Evolutionary conservation across 495 filamentous ascomycete species (phyloP), one percentile per base, ranked within the genome.

Genomic region (Penicillium riverlandense): DNA sequence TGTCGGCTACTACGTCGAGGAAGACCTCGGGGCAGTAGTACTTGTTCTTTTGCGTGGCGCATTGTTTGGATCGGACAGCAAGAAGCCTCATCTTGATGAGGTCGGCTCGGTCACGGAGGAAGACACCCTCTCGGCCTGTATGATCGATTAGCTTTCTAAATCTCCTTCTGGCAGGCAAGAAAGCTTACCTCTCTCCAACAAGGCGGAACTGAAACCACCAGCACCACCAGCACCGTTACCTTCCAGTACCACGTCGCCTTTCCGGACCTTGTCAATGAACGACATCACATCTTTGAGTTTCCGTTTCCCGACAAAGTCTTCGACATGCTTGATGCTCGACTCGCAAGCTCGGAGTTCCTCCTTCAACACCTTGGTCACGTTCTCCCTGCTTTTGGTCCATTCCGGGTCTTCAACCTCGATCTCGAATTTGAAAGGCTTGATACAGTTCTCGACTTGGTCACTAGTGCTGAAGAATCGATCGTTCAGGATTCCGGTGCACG

Each of bases 401-500:
- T 97, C 94, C 6, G 79, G 70, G 14, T 88, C 85, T 49, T 95
- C 86, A 37, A 97, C 82, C 57, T 99, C 92, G 38, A 97, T 92
- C 45, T 96, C 88, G 52, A 84, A 97, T 59, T 97, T 99, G 71
- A 90, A 99, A 2, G 92, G 92, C 61, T 99, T 99, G 71, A 99
- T 91, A 58, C 92, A 97, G 57, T 96, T 96, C 63, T 99, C 92
- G n/a, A 99, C 89, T 61, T 96, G 91, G 58, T 99, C 92, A 50
- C 85, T 88, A 2, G 94, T 97, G 58, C 88, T 89, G 67, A 95
- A 96, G 52, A 94, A 95, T 2, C 90, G 81, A 47, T 99, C 92
- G 48, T 90, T 92, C 11, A 99, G 66, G 37, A 97, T 96, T 31
- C 79, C 81, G 1, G 84, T 83, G 13, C 86, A 86, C 4, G 92